These are phyloP conservation scores for Anthracocystis walkeri DNA, from an alignment of 1,284 basidiomycete species.

Conservation along the genomic window DNA sequence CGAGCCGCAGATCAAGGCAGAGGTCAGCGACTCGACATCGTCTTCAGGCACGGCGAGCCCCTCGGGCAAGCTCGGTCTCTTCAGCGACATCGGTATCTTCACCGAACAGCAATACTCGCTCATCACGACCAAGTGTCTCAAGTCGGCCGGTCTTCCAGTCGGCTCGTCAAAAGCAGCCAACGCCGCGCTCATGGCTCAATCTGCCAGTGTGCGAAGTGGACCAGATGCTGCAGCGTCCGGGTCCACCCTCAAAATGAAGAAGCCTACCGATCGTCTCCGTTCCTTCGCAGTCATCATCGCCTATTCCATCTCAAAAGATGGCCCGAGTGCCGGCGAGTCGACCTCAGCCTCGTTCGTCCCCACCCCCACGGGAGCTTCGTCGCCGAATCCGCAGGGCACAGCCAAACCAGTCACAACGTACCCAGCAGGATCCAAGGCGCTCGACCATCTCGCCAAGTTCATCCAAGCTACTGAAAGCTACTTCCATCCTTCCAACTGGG, in stretches of 20 bases:
- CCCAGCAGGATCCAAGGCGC: conserved; percentile 86
- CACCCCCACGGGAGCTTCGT: conserved; percentile 28
- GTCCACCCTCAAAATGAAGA: conserved; percentile 81
- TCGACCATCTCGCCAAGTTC: conserved; percentile 88
- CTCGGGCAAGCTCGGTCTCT: conserved; percentile 61
- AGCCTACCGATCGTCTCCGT: conserved; percentile 78
- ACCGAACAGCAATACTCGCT: conserved; percentile 85
- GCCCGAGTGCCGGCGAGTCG: conserved; percentile 71
- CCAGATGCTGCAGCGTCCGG: conserved; percentile 75
- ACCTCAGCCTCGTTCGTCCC: conserved; percentile 27
- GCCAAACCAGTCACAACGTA: conserved; percentile 71
- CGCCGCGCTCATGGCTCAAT: conserved; percentile 63
- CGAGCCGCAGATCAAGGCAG: neutral
- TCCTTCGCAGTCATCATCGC: conserved; percentile 88
- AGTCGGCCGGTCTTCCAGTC: conserved; percentile 80
- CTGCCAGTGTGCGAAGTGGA: conserved; percentile 65
- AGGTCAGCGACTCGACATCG: conserved; percentile 2
- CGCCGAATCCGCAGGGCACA: conserved; percentile 3
- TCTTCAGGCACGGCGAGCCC: conserved; percentile 27
- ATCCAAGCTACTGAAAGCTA: conserved; percentile 92
- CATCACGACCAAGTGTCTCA: conserved; percentile 86
- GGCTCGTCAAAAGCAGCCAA: conserved; percentile 69
- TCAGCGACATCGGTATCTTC: conserved; percentile 89
- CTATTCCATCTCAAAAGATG: conserved; percentile 90
- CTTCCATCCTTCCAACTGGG: conserved; percentile 79